Base-by-base conservation (phyloP, 2,329 filamentous ascomycete species). In the Colletotrichum gigasporum region DNA sequence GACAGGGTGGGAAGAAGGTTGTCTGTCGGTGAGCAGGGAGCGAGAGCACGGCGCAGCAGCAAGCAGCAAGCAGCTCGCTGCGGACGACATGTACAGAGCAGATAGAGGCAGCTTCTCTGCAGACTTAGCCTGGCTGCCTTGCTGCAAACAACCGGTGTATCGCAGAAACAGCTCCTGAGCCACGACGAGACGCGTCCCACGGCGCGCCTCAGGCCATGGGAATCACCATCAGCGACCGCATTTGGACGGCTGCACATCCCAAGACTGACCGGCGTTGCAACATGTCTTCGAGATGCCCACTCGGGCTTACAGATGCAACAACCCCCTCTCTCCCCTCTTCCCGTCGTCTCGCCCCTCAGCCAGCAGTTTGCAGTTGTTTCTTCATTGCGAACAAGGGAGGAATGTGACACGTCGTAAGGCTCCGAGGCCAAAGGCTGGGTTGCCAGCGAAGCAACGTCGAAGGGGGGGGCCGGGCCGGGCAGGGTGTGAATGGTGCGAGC, bases 381-480 rank as follows among this genome's bases (percentile, higher is more conserved):
- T 56, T 47, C 54, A 16, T 60, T 39, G 34, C 28, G 41, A 47
- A 42, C 10, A 20, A 60, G 39, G 28, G 2, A 12, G 16, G 11
- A 48, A 54, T 48, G 26, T 50, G 61, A 64, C 42, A 61, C 7
- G 56, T 64, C 61, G 48, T 7, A 64, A 59, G 52, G 18, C 55
- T 16, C 47, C 26, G 24, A 35, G 34, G 22, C 18, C 39, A 37
- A 59, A 51, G 34, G 42, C 37, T 50, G 22, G 56, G 55, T 34
- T 39, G 61, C 42, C 61, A 64, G 41, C 61, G 41, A 61, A 54
- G 61, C 61, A 64, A 54, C 48, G 56, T 54, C 32, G 34, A 54
- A 34, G 37, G 51, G 35, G 30, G 53, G 28, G 41, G 48, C 12
- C n/a, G 30, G 53, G 42, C 37, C 58, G 35, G 63, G 42, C 24